Evolutionary conservation across 2,329 filamentous ascomycete genomes (phyloP).

Genomic region (Beauveria sp.): DNA sequence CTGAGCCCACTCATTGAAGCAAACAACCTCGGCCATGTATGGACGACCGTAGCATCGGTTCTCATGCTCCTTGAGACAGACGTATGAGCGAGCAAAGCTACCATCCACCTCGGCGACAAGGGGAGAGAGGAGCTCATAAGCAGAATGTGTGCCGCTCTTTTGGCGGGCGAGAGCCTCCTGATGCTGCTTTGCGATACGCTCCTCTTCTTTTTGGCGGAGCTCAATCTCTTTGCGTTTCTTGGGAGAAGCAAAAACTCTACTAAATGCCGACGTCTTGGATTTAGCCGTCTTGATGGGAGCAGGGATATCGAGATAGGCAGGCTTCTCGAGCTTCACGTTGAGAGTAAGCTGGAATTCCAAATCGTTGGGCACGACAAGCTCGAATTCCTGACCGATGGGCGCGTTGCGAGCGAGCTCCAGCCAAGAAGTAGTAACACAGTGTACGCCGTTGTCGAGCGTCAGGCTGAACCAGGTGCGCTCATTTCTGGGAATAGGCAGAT

Average conservation of each 20-base stretch:
- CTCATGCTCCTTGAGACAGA: slow-evolving; percentile 91
- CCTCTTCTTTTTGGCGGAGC: slow-evolving; percentile 71
- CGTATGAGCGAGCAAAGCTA: slow-evolving; percentile 88
- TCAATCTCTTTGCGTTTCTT: slow-evolving; percentile 97
- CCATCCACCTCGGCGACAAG: slow-evolving; percentile 76
- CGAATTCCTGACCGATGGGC: slow-evolving; percentile 95
- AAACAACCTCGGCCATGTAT: slow-evolving; percentile 79
- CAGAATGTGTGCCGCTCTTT: slow-evolving; percentile 56
- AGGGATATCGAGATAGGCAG: slow-evolving; percentile 49
- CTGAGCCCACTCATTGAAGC: slow-evolving; percentile 97
- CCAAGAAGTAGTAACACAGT: slow-evolving; percentile 96
- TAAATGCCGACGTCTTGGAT: slow-evolving; percentile 81
- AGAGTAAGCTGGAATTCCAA: slow-evolving; percentile 98
- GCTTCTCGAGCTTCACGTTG: slow-evolving; percentile 87
- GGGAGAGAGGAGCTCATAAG: slow-evolving; percentile 81
- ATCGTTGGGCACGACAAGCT: slow-evolving; percentile 92
- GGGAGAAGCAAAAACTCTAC: slow-evolving; percentile 84
- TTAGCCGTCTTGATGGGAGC: slow-evolving; percentile 56
- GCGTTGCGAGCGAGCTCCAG: slow-evolving; percentile 86
- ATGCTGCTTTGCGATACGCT: slow-evolving; percentile 57
- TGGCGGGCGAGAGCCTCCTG: slow-evolving; percentile 58
- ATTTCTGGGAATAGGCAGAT: slow-evolving; percentile 81
- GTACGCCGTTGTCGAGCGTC: slow-evolving; percentile 94
- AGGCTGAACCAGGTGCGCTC: slow-evolving; percentile 92
- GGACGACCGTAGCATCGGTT: slow-evolving; percentile 79